A percentile compares a stretch with the other conserved stretches of the same genome.
Evolutionary conservation across 2,329 filamentous ascomycete genomes (phyloP).

Genomic region (Phoma sp.): DNA sequence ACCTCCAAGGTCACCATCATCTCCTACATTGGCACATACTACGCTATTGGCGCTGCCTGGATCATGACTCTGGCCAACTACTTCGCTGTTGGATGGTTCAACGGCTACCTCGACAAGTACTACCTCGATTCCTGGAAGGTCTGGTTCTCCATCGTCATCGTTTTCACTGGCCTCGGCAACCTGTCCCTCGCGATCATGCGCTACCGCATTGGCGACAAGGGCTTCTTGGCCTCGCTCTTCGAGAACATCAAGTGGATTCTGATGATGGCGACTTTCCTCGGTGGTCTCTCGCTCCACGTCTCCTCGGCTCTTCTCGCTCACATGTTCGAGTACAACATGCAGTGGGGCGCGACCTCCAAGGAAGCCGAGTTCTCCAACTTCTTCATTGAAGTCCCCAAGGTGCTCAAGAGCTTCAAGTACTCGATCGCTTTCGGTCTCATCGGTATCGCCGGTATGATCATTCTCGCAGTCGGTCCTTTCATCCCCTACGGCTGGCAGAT

Average conservation of each 20-base stretch:
- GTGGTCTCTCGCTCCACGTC: slow-evolving; percentile 78
- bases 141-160: slow-evolving; percentile 60
- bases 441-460: slow-evolving; percentile 66
- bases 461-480: slow-evolving; percentile 68
- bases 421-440: slow-evolving; percentile 68
- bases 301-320: slow-evolving; percentile 78
- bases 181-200: slow-evolving; percentile 65
- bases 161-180: slow-evolving; percentile 67
- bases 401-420: slow-evolving; percentile 78
- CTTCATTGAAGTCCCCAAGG: slow-evolving; percentile 81
- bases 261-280: slow-evolving; percentile 77
- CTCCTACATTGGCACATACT: slow-evolving; percentile 72
- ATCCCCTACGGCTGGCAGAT: slow-evolving; percentile 64
- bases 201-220: slow-evolving; percentile 63
- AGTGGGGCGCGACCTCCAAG: slow-evolving; percentile 82
- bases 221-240: slow-evolving; percentile 57
- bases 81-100: slow-evolving; percentile 72
- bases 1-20: slow-evolving; percentile 73
- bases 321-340: slow-evolving; percentile 86
- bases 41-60: slow-evolving; percentile 70
- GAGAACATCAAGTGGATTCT: slow-evolving; percentile 68
- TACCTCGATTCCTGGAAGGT: slow-evolving; percentile 73
- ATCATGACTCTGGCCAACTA: slow-evolving; percentile 71
- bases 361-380: slow-evolving; percentile 83
- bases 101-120: slow-evolving; percentile 77